phyloP scores from a whole-genome alignment of 371 early-diverging fungal species.

The Mortierella sp. region DNA sequence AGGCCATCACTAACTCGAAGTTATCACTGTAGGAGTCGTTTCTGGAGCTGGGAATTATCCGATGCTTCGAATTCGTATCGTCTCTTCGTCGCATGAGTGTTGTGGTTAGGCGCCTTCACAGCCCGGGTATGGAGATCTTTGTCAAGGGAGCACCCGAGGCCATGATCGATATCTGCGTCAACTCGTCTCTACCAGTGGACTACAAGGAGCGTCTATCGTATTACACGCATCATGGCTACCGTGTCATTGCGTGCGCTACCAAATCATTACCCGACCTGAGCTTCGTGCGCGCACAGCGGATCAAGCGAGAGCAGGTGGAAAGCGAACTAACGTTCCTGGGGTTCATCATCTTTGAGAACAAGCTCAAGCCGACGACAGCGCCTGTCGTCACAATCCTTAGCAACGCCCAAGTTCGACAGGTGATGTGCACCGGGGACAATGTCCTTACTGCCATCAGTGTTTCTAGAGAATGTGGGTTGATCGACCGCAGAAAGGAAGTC shows the following conservation, averaged over 20 bases:
- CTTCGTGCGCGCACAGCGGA: constrained; percentile 82
- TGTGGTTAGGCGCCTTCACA: constrained; percentile 79
- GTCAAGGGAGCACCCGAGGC: constrained; percentile 98
- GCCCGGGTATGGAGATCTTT: constrained; percentile 84
- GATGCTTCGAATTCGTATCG: constrained; percentile 96
- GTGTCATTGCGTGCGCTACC: constrained; percentile 94
- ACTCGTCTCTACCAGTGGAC: constrained; percentile 84
- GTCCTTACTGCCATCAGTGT: constrained; percentile 98
- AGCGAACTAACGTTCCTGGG: constrained; percentile 90
- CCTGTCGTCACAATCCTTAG: constrained; percentile 87
- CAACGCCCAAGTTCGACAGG: constrained; percentile 90
- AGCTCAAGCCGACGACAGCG: constrained; percentile 91
- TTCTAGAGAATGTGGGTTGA: constrained; percentile 89
- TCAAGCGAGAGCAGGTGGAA: constrained; percentile 91
- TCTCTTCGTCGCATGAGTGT: constrained; percentile 96
- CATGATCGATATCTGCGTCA: constrained; percentile 85
- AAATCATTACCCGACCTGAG: constrained; percentile 76
- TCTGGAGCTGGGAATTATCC: constrained; percentile 91
- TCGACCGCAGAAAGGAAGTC: constrained; percentile 66
- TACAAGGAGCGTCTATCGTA: constrained; percentile 81
- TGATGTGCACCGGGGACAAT: constrained; percentile 99
- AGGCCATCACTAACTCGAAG: too few relatives aligned
- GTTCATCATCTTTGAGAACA: constrained; percentile 99
- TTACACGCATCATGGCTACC: constrained; percentile 95
- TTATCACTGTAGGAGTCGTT: constrained; percentile 28